Percentiles rank a stretch among this genome's conserved stretches.
Conservation (phyloP, 805 yeast genomes). For the Metschnikowia aberdeeniae region DNA sequence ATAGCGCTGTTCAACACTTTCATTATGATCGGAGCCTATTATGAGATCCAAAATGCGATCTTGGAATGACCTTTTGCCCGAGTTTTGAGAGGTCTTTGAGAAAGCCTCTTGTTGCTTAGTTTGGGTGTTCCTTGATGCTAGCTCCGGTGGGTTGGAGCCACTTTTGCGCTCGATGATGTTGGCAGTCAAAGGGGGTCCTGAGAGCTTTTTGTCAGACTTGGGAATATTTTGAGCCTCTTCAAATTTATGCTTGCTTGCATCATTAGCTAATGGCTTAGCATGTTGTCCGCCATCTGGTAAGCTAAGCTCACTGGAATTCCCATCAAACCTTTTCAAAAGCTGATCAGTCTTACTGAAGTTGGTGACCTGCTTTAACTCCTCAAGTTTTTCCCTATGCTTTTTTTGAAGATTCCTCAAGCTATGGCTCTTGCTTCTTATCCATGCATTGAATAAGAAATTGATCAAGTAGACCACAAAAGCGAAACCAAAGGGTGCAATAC, state of each 20-base stretch:
- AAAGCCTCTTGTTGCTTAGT: background rate
- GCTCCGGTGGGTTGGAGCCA: background rate
- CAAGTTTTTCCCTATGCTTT: conserved; percentile 52
- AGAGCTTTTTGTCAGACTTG: background rate
- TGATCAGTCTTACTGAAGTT: conserved; percentile 73
- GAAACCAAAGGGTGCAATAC: conserved; percentile 23
- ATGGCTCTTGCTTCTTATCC: conserved; percentile 22
- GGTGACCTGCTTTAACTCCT: conserved; percentile 65
- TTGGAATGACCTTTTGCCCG: conserved; percentile 24
- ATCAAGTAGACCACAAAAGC: conserved; percentile 18
- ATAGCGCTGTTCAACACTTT: conserved; percentile 53
- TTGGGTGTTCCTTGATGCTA: background rate
- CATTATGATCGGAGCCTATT: conserved; percentile 59
- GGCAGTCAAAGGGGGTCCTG: background rate
- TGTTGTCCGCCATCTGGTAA: conserved; percentile 1
- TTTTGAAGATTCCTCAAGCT: conserved; percentile 30
- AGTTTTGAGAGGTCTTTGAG: background rate
- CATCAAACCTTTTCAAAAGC: conserved; percentile 55
- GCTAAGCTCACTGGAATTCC: conserved; percentile 1
- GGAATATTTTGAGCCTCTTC: background rate
- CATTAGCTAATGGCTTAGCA: background rate
- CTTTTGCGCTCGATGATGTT: background rate
- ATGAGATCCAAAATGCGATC: conserved; percentile 37
- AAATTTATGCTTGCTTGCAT: background rate
- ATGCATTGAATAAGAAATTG: conserved; percentile 15